Evolutionary conservation across 805 yeast species (phyloP), one percentile per base, ranked within the genome.

Genomic region (Teunomyces funiuensis): DNA sequence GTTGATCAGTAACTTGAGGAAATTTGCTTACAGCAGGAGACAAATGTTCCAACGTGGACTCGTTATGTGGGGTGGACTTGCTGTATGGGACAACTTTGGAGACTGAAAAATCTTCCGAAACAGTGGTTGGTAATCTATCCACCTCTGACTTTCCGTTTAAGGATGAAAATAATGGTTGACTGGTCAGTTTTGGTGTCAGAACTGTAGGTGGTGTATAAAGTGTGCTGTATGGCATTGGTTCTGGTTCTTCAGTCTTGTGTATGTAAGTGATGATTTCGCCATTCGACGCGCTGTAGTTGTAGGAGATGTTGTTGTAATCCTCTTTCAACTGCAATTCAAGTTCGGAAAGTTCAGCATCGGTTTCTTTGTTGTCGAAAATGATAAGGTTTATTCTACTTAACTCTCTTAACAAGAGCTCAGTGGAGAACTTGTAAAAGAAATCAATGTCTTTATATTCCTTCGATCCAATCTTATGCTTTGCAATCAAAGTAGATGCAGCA

Each of bases 121-220:
- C 73, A 2, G 74, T 65, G 2, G 85, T 78, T 37, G 80, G 82
- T 46, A 96, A 79, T 33, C 82, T 78, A 57, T 93, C 98, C 39
- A 89, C 63, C 15, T 76, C 67, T 0, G 97, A 87, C 53, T 80
- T 84, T 20, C 77, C 74, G 25, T 78, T 73, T 27, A 83, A 63
- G 0, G 96, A 83, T 5, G 96, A 76, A 57, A 93, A 91, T 37
- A 93, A 69, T 10, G 97, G 95, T 20, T 79, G 73, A 29, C 83
- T 88, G 30, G 77, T 76, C 14, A 77, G 76, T 3, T 85, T 80
- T 7, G 77, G 63, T 11, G 47, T 49, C 18, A 50, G 56, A 18
- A 52, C 50, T 17, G 42, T 36, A 34, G 47, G 57, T 22, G 52
- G 41, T 44, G 41, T 30, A 73, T 43, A 46, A 51, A 55, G 23